These are phyloP conservation scores for Helotiales sp. DNA, from an alignment of 2,329 filamentous ascomycete genomes.

Conservation along the genomic window DNA sequence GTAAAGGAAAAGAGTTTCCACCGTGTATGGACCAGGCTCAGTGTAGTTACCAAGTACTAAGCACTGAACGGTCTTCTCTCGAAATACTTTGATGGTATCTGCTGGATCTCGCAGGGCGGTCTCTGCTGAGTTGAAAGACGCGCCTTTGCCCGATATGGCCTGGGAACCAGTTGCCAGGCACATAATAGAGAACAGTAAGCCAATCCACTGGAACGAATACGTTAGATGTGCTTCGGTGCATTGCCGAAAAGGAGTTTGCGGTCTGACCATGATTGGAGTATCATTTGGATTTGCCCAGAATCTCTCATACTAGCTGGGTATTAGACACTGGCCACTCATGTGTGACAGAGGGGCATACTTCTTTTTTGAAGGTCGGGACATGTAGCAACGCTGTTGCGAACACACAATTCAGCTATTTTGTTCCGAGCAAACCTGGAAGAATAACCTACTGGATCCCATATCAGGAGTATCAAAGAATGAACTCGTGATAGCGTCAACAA, in stretches of 20 bases:
- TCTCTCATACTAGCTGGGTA: constrained; percentile 37
- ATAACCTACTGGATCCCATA: constrained; percentile 54
- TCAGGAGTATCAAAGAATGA: constrained; percentile 57
- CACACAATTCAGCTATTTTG: neutral
- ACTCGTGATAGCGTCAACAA: constrained; percentile 56
- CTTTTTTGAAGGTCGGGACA: constrained; percentile 54
- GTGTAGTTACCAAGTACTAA: constrained; percentile 57
- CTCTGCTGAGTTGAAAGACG: constrained; percentile 43
- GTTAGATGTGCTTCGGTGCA: neutral
- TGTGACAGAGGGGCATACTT: constrained; percentile 39
- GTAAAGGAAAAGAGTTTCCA: constrained; percentile 58
- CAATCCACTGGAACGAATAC: constrained; percentile 49
- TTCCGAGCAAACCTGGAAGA: neutral
- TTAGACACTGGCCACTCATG: neutral
- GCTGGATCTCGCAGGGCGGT: constrained; percentile 48
- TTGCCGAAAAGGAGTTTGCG: neutral
- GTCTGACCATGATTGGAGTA: constrained; percentile 45
- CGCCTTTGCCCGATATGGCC: neutral
- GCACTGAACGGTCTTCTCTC: constrained; percentile 57
- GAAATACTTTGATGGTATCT: constrained; percentile 53
- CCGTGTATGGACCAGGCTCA: constrained; percentile 53
- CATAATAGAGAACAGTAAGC: constrained; percentile 49
- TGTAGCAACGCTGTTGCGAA: constrained; percentile 47
- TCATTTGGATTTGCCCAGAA: constrained; percentile 40
- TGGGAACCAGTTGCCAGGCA: constrained; percentile 36